phyloP scores from a whole-genome alignment of 106 monocot species.

The Dendrobium huoshanense region DNA sequence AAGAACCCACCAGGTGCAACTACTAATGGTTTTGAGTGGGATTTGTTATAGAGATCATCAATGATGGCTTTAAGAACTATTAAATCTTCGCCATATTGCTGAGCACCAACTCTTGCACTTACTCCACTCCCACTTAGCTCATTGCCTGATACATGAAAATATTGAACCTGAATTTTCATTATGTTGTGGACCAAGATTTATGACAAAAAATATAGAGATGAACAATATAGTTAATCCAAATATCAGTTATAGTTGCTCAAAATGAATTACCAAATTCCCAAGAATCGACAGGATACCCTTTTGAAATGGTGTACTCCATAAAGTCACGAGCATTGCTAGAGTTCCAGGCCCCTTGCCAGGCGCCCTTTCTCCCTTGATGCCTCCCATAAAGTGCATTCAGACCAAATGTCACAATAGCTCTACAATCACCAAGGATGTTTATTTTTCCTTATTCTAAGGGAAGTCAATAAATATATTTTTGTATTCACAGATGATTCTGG shows the following conservation, averaged over 20 bases:
- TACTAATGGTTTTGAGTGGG: constrained; percentile 35
- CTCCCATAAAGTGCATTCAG: constrained; percentile 87
- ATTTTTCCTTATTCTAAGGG: neutral
- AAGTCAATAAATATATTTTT: neutral
- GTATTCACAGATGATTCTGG: neutral
- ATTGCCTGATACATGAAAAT: constrained; percentile 53
- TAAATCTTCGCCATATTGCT: constrained; percentile 66
- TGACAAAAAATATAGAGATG: neutral
- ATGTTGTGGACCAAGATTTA: neutral
- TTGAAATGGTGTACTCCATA: constrained; percentile 76
- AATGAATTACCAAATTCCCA: constrained; percentile 88
- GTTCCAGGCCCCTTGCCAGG: constrained; percentile 76
- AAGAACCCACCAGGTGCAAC: constrained; percentile 95
- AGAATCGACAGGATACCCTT: constrained; percentile 82
- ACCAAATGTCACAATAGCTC: constrained; percentile 86
- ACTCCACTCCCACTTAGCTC: constrained; percentile 83
- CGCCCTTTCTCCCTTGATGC: constrained; percentile 11
- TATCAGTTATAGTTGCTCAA: neutral
- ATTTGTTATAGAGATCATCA: constrained; percentile 43
- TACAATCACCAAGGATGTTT: constrained; percentile 22
- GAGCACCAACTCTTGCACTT: constrained; percentile 51
- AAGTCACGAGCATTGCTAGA: constrained; percentile 74
- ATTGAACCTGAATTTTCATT: neutral
- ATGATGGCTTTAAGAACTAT: constrained; percentile 48
- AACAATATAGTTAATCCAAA: neutral